These are phyloP conservation scores for Vitis labrusca DNA, from an alignment of 164 flowering plant species.

Conservation along the genomic window DNA sequence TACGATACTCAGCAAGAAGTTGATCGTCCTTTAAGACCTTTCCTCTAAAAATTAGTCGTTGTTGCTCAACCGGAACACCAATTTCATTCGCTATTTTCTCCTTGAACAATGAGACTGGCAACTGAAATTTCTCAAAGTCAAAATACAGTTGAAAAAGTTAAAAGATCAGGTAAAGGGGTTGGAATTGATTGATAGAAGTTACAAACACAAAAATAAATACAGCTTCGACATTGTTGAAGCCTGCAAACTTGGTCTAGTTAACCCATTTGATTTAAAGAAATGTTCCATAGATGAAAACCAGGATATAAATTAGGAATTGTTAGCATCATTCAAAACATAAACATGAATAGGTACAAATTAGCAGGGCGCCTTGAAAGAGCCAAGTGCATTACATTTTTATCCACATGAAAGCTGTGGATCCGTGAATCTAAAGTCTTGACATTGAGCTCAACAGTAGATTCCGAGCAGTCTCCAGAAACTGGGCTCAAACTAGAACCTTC, in stretches of 20 bases:
- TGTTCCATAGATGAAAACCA: no score
- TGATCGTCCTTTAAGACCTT: constrained; percentile 92
- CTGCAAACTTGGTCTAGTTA: no score
- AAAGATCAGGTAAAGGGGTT: no score
- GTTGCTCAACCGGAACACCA: constrained; percentile 85
- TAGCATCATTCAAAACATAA: not conserved
- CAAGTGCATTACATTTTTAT: constrained; percentile 56
- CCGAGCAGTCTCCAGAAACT: constrained; percentile 43
- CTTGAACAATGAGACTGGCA: constrained; percentile 72
- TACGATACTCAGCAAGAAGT: constrained; percentile 86
- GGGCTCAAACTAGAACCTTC: constrained; percentile 58
- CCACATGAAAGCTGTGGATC: constrained; percentile 61
- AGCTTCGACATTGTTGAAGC: no score
- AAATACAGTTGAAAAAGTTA: not conserved
- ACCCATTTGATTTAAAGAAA: no score
- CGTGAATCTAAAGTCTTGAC: constrained; percentile 93
- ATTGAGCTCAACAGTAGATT: constrained; percentile 68
- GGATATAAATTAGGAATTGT: not conserved
- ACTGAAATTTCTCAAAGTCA: constrained; percentile 41
- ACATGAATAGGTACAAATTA: not conserved
- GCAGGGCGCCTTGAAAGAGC: not conserved
- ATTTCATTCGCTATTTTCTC: constrained; percentile 72
- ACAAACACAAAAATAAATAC: no score
- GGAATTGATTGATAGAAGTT: no score
- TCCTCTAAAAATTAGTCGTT: constrained; percentile 93